Conservation (phyloP, 768 basidiomycete species). For the Lyophyllum shimeji region DNA sequence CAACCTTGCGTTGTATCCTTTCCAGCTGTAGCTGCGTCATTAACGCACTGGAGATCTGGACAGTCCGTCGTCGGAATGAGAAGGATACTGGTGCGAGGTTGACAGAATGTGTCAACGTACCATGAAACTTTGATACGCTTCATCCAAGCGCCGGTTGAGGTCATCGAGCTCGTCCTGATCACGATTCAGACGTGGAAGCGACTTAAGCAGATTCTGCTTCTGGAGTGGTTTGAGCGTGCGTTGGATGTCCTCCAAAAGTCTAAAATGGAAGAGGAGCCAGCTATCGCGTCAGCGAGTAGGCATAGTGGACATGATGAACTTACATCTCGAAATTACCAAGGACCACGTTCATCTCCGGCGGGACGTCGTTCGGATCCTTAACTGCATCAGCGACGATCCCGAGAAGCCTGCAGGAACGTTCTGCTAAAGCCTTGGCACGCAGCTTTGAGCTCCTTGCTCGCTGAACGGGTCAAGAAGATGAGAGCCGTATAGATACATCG, state of each 20-base stretch:
- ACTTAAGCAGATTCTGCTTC: not conserved
- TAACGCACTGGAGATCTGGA: no score
- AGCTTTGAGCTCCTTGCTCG: not conserved
- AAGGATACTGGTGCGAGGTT: no score
- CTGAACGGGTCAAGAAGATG: not conserved
- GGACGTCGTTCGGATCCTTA: not conserved
- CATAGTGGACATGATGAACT: not conserved
- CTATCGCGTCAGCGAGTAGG: not conserved
- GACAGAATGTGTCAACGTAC: not conserved
- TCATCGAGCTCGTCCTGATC: not conserved
- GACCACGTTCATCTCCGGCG: not conserved
- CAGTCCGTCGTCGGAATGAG: no score
- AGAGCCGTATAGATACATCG: not conserved
- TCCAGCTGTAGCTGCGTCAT: no score
- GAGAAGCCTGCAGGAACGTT: not conserved
- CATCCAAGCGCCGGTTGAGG: not conserved
- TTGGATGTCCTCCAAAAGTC: not conserved
- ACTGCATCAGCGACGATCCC: not conserved
- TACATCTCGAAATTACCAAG: not conserved
- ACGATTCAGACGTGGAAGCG: not conserved
- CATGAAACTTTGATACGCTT: not conserved
- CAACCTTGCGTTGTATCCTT: no score
- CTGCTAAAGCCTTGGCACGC: not conserved
- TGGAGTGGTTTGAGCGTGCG: not conserved
- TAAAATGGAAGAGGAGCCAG: not conserved